These are phyloP conservation scores for Wallacemonas sp. DNA, from an alignment of 208 protist species.

Conservation along the genomic window DNA sequence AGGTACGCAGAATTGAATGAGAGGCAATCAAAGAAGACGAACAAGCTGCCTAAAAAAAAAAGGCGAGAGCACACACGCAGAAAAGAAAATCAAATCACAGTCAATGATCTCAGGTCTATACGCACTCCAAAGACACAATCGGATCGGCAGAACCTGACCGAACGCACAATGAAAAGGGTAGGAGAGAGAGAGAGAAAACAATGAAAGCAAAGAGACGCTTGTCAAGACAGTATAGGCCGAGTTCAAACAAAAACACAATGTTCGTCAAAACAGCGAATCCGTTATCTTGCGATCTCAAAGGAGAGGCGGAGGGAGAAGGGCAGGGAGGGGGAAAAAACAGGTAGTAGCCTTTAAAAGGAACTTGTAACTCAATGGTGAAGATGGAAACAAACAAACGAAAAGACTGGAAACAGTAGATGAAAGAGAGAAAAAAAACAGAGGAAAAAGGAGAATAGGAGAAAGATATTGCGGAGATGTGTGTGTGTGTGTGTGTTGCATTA, in stretches of 20 bases:
- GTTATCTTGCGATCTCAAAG: too few species aligned
- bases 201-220: neutral
- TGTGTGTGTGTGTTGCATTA: slow-evolving; percentile 5
- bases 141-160: neutral
- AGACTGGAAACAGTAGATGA: slow-evolving; percentile 10
- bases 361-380: too few species aligned
- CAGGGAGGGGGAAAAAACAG: too few species aligned
- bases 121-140: neutral
- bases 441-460: neutral
- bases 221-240: slow-evolving; percentile 5
- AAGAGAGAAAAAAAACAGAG: slow-evolving; percentile 13
- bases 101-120: neutral
- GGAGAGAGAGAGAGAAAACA: slow-evolving; percentile 11
- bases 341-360: too few species aligned
- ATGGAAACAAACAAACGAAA: neutral
- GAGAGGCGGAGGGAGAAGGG: too few species aligned
- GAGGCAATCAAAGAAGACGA: too few species aligned
- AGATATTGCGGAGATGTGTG: neutral
- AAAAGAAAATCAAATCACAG: too few species aligned
- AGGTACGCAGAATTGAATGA: too few species aligned
- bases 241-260: neutral
- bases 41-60: too few species aligned
- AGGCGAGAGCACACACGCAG: too few species aligned
- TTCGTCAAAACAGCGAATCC: too few species aligned
- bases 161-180: slow-evolving; percentile 7